These are phyloP conservation scores for Camelina laxa DNA, from an alignment of 345 rosid genomes.

Conservation along the genomic window DNA sequence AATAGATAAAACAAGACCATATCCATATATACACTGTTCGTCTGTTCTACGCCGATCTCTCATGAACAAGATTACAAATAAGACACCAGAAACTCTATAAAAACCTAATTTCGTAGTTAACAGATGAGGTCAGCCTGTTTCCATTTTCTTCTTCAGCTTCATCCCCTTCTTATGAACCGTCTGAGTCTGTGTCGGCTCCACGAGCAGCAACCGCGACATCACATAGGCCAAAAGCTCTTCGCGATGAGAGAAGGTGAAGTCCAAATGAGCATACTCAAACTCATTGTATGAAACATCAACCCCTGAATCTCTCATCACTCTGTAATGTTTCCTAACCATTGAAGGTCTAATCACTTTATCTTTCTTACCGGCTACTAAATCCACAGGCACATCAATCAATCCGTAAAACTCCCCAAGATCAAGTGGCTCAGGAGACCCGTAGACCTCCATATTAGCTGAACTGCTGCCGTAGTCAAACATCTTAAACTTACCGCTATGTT, in stretches of 20 bases:
- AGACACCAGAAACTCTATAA: conserved; percentile 18
- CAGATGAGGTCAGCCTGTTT: background rate
- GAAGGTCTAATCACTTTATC: conserved; percentile 76
- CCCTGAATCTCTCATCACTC: conserved; percentile 65
- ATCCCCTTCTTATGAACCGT: conserved; percentile 41
- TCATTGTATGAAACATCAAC: conserved; percentile 75
- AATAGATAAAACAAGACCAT: background rate
- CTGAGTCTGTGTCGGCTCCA: conserved; percentile 48
- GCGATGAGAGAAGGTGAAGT: conserved; percentile 87
- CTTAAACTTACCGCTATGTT: conserved; percentile 63
- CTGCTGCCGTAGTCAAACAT: conserved; percentile 84
- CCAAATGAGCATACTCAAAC: conserved; percentile 89
- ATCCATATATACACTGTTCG: conserved; percentile 10
- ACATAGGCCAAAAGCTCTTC: conserved; percentile 89
- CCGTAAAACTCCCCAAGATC: conserved; percentile 77
- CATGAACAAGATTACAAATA: background rate
- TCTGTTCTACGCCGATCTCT: conserved; percentile 23
- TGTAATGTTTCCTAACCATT: conserved; percentile 83
- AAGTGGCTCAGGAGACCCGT: conserved; percentile 79
- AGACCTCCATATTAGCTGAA: conserved; percentile 64
- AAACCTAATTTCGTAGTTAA: conserved; percentile 5
- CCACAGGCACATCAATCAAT: conserved; percentile 73
- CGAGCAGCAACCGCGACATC: conserved; percentile 74
- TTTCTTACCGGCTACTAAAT: conserved; percentile 81
- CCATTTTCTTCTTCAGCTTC: conserved; percentile 51